phyloP scores from a whole-genome alignment of 2,329 filamentous ascomycete genomes.

The Scedosporium dehoogii region DNA sequence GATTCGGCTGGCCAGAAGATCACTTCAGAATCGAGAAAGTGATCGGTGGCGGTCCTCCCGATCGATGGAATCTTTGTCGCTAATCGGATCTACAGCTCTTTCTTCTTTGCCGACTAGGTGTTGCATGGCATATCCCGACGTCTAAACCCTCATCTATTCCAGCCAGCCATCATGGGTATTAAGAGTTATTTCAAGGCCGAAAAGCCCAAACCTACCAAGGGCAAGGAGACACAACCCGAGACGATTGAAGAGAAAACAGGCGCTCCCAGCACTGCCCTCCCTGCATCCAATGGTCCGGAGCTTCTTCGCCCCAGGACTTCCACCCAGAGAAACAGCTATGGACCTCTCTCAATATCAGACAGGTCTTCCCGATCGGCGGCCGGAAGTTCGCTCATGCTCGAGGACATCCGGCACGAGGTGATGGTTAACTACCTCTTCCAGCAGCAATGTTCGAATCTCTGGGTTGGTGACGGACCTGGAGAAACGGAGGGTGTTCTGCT shows the following conservation, averaged over 20 bases:
- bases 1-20: no score
- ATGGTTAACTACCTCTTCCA: slow-evolving; percentile 80
- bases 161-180: slow-evolving; percentile 42
- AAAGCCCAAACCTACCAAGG: slow-evolving; percentile 22
- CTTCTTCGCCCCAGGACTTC: slow-evolving; percentile 36
- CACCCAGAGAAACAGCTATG: slow-evolving; percentile 38
- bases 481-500: slow-evolving; percentile 64
- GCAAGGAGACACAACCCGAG: neutral
- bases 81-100: no score
- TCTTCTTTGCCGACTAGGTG: no score
- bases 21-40: no score
- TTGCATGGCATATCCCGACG: no score
- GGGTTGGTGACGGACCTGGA: slow-evolving; percentile 61
- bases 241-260: neutral
- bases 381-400: slow-evolving; percentile 46
- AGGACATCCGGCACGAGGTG: slow-evolving; percentile 70
- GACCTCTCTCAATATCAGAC: slow-evolving; percentile 41
- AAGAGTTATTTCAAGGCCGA: slow-evolving; percentile 52
- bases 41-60: no score
- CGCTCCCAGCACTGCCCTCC: slow-evolving; percentile 10
- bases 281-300: slow-evolving; percentile 26
- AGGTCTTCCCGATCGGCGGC: slow-evolving; percentile 27
- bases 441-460: slow-evolving; percentile 64
- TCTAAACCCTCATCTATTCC: no score
- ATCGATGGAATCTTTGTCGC: no score